These are phyloP conservation scores for Trichoderma breve DNA, from an alignment of 2,329 filamentous ascomycete species.

Conservation along the genomic window DNA sequence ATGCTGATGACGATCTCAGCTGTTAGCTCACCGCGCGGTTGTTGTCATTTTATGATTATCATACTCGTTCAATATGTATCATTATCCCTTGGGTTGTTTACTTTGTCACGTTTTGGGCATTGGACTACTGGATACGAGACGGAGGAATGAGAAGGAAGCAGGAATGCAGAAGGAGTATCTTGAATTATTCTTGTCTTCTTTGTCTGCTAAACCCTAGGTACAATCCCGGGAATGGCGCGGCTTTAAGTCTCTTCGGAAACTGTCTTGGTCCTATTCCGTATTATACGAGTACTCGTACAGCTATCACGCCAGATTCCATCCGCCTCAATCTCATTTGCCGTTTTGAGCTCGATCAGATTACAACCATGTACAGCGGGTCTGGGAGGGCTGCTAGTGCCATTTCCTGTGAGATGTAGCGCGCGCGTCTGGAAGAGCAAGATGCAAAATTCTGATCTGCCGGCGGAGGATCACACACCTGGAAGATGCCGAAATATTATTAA, in stretches of 20 bases:
- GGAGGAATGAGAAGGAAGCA: not conserved
- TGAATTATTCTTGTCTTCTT: not conserved
- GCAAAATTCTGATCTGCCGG: not conserved
- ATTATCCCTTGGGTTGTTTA: not conserved
- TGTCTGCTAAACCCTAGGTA: not conserved
- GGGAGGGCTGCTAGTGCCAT: not conserved
- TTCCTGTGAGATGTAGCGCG: conserved; percentile 1
- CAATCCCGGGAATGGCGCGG: not conserved
- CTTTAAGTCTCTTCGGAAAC: not conserved
- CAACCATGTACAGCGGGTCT: not conserved
- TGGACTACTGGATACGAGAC: not conserved
- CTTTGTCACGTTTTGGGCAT: not conserved
- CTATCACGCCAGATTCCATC: not conserved
- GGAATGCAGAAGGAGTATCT: not conserved
- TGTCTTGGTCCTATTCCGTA: not conserved
- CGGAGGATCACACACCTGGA: not conserved
- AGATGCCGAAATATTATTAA: not conserved
- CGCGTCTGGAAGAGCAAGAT: not conserved
- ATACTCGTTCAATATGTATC: not conserved
- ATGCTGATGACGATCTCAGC: not conserved
- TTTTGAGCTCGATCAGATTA: not conserved
- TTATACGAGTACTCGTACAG: not conserved
- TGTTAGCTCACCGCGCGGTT: not conserved
- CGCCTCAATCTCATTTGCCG: not conserved
- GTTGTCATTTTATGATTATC: not conserved